Evolutionary conservation across 164 flowering plant genomes (phyloP).

Genomic region (Piper betle): DNA sequence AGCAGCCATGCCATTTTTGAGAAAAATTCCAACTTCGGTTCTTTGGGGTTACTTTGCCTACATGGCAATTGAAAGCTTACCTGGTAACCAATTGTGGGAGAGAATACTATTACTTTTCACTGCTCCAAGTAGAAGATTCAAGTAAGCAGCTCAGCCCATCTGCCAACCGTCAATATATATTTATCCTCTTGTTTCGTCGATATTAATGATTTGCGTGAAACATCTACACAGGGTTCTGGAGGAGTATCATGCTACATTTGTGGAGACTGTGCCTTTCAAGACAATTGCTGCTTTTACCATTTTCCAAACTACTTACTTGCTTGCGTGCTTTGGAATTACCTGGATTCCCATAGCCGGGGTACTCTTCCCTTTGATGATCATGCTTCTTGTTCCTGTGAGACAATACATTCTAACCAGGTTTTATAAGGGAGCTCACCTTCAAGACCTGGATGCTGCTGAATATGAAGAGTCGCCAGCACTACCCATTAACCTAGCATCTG

Average conservation of each 20-base stretch:
- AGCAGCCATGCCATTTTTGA: slow-evolving; percentile 92
- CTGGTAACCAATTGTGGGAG: slow-evolving; percentile 99
- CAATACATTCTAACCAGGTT: slow-evolving; percentile 87
- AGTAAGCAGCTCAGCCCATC: slow-evolving; percentile 25
- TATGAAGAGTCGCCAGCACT: slow-evolving; percentile 91
- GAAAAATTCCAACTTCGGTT: slow-evolving; percentile 94
- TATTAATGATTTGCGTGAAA: too few species aligned
- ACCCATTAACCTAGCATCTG: slow-evolving; percentile 58
- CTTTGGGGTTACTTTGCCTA: slow-evolving; percentile 99
- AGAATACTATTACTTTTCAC: slow-evolving; percentile 84
- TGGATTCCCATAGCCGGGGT: slow-evolving; percentile 97
- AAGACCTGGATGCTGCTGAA: slow-evolving; percentile 94
- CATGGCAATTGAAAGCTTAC: slow-evolving; percentile 99
- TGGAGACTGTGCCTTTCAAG: slow-evolving; percentile 97
- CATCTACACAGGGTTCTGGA: slow-evolving; percentile 67
- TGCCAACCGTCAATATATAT: background rate
- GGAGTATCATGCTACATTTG: slow-evolving; percentile 90
- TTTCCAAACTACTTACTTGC: slow-evolving; percentile 73
- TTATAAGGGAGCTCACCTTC: slow-evolving; percentile 90
- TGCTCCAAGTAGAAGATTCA: slow-evolving; percentile 95
- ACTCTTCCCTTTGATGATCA: slow-evolving; percentile 90
- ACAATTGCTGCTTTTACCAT: slow-evolving; percentile 68
- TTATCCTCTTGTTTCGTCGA: background rate
- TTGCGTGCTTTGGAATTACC: slow-evolving; percentile 80
- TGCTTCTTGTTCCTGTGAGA: slow-evolving; percentile 93